These are phyloP conservation scores for Corynespora cassiicola DNA, from an alignment of 2,329 filamentous ascomycete genomes.

Conservation along the genomic window DNA sequence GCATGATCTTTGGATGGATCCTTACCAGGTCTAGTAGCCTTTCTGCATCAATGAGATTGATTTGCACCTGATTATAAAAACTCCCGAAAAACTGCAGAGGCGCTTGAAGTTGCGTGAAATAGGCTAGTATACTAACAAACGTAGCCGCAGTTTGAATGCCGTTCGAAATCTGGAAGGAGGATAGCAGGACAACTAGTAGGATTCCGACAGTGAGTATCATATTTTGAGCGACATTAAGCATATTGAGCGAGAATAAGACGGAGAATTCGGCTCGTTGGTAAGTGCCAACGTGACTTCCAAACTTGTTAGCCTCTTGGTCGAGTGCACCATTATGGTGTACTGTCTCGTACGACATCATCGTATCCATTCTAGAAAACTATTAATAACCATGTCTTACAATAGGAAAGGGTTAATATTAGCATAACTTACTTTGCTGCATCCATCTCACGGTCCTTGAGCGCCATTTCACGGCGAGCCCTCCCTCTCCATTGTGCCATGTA, in stretches of 20 bases:
- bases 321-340: conserved; percentile 24
- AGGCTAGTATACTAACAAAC: conserved; percentile 23
- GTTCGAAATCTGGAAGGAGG: conserved; percentile 14
- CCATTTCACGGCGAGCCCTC: conserved; percentile 54
- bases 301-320: conserved; percentile 10
- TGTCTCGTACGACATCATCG: conserved; percentile 56
- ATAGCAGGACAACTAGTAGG: conserved; percentile 13
- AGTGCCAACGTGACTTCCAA: conserved; percentile 4
- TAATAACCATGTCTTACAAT: not conserved
- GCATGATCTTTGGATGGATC: not conserved
- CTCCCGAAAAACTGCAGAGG: conserved; percentile 28
- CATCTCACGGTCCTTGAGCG: conserved; percentile 54
- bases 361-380: conserved; percentile 46
- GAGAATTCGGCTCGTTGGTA: conserved; percentile 22
- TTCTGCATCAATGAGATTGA: conserved; percentile 27
- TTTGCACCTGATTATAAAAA: conserved; percentile 27
- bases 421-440: conserved; percentile 52
- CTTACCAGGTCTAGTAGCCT: conserved; percentile 25
- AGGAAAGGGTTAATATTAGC: not conserved
- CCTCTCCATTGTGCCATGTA: conserved; percentile 58
- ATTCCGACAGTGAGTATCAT: conserved; percentile 17
- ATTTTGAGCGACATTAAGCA: conserved; percentile 23
- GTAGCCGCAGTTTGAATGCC: conserved; percentile 13
- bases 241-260: conserved; percentile 20
- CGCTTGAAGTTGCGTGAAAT: conserved; percentile 26